Percentiles rank a stretch among this genome's conserved stretches.
Evolutionary conservation across 2,329 filamentous ascomycete species (phyloP).

Genomic region (Neofusicoccum parvum): DNA sequence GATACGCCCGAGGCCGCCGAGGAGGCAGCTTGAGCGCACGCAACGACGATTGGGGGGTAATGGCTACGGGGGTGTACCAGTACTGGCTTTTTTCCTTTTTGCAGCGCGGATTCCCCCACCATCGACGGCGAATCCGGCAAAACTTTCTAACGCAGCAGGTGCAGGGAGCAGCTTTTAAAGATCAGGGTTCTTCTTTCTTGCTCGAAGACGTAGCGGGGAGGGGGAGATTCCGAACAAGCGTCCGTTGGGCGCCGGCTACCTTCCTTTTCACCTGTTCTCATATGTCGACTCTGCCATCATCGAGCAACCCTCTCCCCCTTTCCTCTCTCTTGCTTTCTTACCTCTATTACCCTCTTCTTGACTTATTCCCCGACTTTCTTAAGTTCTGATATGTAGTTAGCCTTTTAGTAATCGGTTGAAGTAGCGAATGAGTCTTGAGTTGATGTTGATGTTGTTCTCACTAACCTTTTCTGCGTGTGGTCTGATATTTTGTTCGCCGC

Average conservation of each 20-base stretch:
- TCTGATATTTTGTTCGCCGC: too few species aligned
- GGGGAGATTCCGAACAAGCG: background rate
- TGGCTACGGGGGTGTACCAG: slow-evolving; percentile 19
- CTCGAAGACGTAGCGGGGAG: background rate
- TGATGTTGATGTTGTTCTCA: background rate
- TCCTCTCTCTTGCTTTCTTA: slow-evolving; percentile 8
- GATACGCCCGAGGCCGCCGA: slow-evolving; percentile 10
- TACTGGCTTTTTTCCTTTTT: slow-evolving; percentile 22
- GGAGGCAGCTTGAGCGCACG: slow-evolving; percentile 14
- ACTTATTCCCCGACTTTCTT: slow-evolving; percentile 22
- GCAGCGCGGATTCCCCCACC: slow-evolving; percentile 14
- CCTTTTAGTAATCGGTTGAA: slow-evolving; percentile 22
- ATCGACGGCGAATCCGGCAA: slow-evolving; percentile 9
- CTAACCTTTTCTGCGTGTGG: too few species aligned
- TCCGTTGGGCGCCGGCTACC: slow-evolving; percentile 11
- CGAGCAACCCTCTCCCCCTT: background rate
- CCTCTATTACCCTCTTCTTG: slow-evolving; percentile 19
- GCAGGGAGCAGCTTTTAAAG: slow-evolving; percentile 20
- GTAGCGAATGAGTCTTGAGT: slow-evolving; percentile 21
- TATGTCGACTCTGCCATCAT: slow-evolving; percentile 15
- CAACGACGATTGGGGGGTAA: slow-evolving; percentile 14
- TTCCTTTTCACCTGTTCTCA: slow-evolving; percentile 17
- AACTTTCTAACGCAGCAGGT: slow-evolving; percentile 22
- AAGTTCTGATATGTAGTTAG: slow-evolving; percentile 22
- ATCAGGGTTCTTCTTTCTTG: slow-evolving; percentile 18